Conservation (phyloP, 2,329 filamentous ascomycete species). For the Trichoderma koningiopsis region DNA sequence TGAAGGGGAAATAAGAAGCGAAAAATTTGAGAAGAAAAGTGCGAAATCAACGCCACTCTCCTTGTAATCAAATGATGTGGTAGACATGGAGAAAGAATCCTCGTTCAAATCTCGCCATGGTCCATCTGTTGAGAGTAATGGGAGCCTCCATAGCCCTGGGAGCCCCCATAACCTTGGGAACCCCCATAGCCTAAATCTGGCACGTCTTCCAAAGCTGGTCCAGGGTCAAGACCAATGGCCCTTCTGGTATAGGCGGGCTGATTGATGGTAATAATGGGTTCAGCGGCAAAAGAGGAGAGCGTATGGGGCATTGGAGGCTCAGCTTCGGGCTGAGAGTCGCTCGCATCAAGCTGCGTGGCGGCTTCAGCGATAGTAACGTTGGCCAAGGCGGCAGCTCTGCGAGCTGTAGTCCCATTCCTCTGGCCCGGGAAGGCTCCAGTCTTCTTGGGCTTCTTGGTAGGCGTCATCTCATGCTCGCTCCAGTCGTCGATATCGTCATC, state of each 20-base stretch:
- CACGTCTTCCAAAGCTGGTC: not conserved
- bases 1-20: not conserved
- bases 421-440: constrained; percentile 31
- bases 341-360: constrained; percentile 34
- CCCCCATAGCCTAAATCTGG: not conserved
- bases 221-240: not conserved
- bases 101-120: constrained; percentile 40
- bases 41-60: not conserved
- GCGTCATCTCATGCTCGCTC: constrained; percentile 41
- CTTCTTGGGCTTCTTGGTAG: constrained; percentile 40
- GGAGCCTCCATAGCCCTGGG: not conserved
- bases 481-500: constrained; percentile 36
- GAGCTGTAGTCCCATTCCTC: constrained; percentile 35
- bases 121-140: not conserved
- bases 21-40: not conserved
- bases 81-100: not conserved
- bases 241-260: constrained; percentile 17
- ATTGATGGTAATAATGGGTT: not conserved
- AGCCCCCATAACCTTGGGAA: not conserved
- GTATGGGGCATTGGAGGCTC: constrained; percentile 24
- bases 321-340: constrained; percentile 35
- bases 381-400: constrained; percentile 39
- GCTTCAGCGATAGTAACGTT: constrained; percentile 40
- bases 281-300: not conserved
- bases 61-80: not conserved